Evolutionary conservation across 371 early-diverging fungal species (phyloP), one percentile per base, ranked within the genome.

Genomic region (Mucor ambiguus): DNA sequence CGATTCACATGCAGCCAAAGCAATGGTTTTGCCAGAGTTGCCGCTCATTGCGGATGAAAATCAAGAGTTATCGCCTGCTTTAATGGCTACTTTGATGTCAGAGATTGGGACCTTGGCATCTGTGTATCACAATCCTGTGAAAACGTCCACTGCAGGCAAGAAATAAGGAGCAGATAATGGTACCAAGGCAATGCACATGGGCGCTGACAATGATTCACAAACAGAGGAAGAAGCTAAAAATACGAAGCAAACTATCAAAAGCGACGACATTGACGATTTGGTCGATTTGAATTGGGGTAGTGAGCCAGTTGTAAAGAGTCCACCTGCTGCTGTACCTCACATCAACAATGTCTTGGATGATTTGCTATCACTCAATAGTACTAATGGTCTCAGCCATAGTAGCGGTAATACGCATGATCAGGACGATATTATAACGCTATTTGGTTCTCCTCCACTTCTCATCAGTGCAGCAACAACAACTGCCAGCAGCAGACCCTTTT

Each of bases 111-210:
- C 91, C 8, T 77, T 98, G 32, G 92, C 97, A 18, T 93, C 97
- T 8, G 93, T 98, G 11, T 96, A 97, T 75, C 96, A 97, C 75
- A 96, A 95, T 72, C 92, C 96, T 24, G 92, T 97, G 2, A 84
- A 88, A 35, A 83, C 90, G 0, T 92, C 91, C 67, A 87, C 93
- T 74, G 87, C 88, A 26, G 90, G 89, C 70, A 82, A 79, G 69
- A 81, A 80, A 26, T 86, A 78, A 59, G 85, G 86, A 63, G 86
- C 88, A 14, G 88, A 86, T 57, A 82, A 77, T 60, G 84, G 85
- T 20, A 69, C 73, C 55, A 84, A 75, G 67, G 65, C 84, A 18
- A 18, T 41, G 18, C 41, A 41, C 18, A 41, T 41, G 41, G 41
- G 18, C 18, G 18, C 2, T 10, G 14, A 41, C 6, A 5, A 11